phyloP scores from a whole-genome alignment of 2,329 filamentous ascomycete species.

The Pyrenophora seminiperda region DNA sequence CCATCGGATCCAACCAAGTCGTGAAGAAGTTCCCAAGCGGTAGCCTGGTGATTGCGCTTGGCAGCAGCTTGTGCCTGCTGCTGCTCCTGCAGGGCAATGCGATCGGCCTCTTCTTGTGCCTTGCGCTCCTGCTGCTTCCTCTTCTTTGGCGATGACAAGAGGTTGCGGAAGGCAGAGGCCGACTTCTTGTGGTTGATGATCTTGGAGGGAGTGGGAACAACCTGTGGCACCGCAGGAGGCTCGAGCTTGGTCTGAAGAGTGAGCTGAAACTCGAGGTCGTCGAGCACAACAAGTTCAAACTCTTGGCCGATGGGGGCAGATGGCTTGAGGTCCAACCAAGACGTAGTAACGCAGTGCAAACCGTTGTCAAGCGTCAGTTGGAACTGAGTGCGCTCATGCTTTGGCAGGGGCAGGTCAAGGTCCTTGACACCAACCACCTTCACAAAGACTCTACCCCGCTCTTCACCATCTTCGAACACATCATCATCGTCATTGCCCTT shows the following conservation, averaged over 20 bases:
- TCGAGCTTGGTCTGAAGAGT: constrained; percentile 95
- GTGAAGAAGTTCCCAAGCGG: constrained; percentile 84
- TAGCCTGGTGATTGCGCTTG: constrained; percentile 66
- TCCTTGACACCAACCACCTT: constrained; percentile 99
- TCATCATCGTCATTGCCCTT: constrained; percentile 66
- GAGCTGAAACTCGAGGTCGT: constrained; percentile 98
- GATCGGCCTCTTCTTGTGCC: constrained; percentile 81
- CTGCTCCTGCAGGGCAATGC: constrained; percentile 58
- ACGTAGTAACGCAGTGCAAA: constrained; percentile 94
- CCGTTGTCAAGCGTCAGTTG: constrained; percentile 97
- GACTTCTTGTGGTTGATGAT: constrained; percentile 75
- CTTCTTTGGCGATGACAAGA: constrained; percentile 88
- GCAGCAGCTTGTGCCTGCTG: constrained; percentile 50
- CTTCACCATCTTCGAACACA: constrained; percentile 75
- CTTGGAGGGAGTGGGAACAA: constrained; percentile 63
- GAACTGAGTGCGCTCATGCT: constrained; percentile 89
- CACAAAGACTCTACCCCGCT: constrained; percentile 90
- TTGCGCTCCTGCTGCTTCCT: constrained; percentile 90
- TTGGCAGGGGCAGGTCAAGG: constrained; percentile 85
- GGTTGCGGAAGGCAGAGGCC: constrained; percentile 75
- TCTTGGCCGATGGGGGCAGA: constrained; percentile 96
- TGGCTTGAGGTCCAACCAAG: constrained; percentile 89
- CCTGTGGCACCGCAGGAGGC: constrained; percentile 63
- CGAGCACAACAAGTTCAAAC: constrained; percentile 95
- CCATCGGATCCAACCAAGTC: constrained; percentile 88